These are phyloP conservation scores for Penicillium antarcticum DNA, from an alignment of 495 filamentous ascomycete genomes.

Conservation along the genomic window DNA sequence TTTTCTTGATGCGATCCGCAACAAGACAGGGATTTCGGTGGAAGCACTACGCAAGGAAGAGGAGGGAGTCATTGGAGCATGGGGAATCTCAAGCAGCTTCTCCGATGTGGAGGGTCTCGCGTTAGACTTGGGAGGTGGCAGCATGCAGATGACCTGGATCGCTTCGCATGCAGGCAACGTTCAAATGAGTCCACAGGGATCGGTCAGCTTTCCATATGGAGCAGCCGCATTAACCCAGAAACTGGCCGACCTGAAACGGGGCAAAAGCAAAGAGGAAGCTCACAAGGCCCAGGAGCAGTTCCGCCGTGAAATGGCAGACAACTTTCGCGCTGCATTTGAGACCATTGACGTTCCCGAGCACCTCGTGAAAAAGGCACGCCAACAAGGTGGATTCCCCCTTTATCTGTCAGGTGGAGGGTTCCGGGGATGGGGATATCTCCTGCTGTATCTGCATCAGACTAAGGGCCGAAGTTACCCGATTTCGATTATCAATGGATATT, in stretches of 20 bases:
- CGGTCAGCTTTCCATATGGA: slow-evolving; percentile 73
- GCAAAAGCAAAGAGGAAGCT: slow-evolving; percentile 26
- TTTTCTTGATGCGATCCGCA: slow-evolving; percentile 61
- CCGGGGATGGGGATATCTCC: slow-evolving; percentile 82
- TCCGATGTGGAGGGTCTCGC: slow-evolving; percentile 65
- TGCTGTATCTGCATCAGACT: slow-evolving; percentile 61
- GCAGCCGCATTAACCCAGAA: slow-evolving; percentile 72
- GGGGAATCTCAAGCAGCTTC: slow-evolving; percentile 79
- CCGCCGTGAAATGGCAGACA: slow-evolving; percentile 52
- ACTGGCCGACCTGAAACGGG: slow-evolving; percentile 47
- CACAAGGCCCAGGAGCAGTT: slow-evolving; percentile 36
- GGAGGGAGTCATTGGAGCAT: slow-evolving; percentile 78
- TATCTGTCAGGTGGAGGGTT: slow-evolving; percentile 88
- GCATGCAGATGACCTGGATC: slow-evolving; percentile 87
- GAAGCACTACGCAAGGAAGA: slow-evolving; percentile 72
- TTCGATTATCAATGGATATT: slow-evolving; percentile 79
- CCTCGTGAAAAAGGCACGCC: slow-evolving; percentile 39
- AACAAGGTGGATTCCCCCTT: slow-evolving; percentile 60
- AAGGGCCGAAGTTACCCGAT: slow-evolving; percentile 74
- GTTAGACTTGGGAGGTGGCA: slow-evolving; percentile 88
- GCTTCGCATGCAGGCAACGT: slow-evolving; percentile 52
- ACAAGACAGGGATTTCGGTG: slow-evolving; percentile 60
- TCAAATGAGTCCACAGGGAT: slow-evolving; percentile 43
- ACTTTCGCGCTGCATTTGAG: slow-evolving; percentile 60
- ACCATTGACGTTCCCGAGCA: slow-evolving; percentile 53